phyloP scores from a whole-genome alignment of 768 basidiomycete genomes.

The Candolleomyces eurysporus region DNA sequence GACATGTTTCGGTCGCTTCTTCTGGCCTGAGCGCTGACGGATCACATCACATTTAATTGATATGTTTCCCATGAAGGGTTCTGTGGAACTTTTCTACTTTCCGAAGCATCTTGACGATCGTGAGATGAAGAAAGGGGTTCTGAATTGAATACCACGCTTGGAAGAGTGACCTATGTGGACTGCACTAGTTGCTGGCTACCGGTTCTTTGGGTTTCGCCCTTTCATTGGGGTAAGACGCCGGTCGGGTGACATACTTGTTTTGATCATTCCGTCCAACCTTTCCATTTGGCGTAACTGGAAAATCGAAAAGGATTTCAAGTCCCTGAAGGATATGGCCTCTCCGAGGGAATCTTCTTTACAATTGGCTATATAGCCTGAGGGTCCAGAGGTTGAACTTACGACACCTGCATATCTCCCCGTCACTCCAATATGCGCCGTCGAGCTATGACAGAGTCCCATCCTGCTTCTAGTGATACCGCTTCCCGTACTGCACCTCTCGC shows the following conservation, averaged over 20 bases:
- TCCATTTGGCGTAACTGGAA: not conserved
- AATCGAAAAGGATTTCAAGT: not conserved
- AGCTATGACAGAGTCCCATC: constrained; percentile 5
- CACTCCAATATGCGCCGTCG: constrained; percentile 8
- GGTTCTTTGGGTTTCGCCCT: not conserved
- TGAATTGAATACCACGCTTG: not conserved
- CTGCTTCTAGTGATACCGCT: not conserved
- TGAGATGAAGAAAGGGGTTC: not conserved
- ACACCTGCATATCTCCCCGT: not conserved
- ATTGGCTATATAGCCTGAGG: not conserved
- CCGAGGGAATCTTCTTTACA: not conserved
- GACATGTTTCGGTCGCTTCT: too few species aligned
- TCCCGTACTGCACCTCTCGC: constrained; percentile 2
- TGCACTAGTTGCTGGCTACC: not conserved
- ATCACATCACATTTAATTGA: not conserved
- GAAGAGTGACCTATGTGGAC: not conserved
- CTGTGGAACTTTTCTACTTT: not conserved
- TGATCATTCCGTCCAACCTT: not conserved
- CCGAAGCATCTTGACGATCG: not conserved
- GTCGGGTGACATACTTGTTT: not conserved
- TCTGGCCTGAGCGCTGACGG: not conserved
- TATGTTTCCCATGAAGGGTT: not conserved
- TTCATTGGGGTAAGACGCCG: not conserved
- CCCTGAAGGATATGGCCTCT: not conserved
- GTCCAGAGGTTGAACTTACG: not conserved